A percentile compares a stretch with the other conserved stretches of the same genome.
phyloP scores from a whole-genome alignment of 768 basidiomycete species.

The Pulveroboletus ravenelii region DNA sequence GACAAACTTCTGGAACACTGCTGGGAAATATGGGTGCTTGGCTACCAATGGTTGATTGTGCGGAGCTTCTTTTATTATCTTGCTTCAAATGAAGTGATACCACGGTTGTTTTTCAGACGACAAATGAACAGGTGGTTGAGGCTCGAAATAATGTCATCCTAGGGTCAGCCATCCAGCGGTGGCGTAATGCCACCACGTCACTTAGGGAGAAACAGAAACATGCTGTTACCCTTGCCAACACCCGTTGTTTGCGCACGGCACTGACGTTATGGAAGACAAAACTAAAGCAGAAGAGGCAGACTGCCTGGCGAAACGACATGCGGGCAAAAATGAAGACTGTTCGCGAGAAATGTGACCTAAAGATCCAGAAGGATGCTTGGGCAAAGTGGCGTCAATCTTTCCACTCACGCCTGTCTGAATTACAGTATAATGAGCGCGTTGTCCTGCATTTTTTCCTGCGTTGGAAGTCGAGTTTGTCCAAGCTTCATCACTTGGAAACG shows the following conservation, averaged over 20 bases:
- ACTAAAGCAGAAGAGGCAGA: conserved; percentile 51
- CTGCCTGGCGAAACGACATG: conserved; percentile 66
- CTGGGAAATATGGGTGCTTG: conserved; percentile 72
- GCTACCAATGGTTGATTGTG: conserved; percentile 70
- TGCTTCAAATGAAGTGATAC: conserved; percentile 13
- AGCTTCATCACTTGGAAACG: conserved; percentile 41
- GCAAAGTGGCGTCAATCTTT: conserved; percentile 60
- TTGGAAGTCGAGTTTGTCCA: conserved; percentile 49
- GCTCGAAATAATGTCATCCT: conserved; percentile 66
- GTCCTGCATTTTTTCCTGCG: conserved; percentile 39
- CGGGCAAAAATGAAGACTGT: conserved; percentile 62
- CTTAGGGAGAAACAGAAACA: conserved; percentile 39
- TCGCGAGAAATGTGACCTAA: conserved; percentile 50
- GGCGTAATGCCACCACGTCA: conserved; percentile 45
- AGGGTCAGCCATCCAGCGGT: conserved; percentile 53
- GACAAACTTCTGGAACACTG: conserved; percentile 63
- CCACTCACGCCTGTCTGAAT: conserved; percentile 46
- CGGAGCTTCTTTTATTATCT: conserved; percentile 28
- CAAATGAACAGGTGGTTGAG: conserved; percentile 58
- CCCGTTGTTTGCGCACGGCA: conserved; percentile 38
- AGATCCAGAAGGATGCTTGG: conserved; percentile 57
- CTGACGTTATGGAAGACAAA: conserved; percentile 52
- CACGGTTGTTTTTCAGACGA: conserved; percentile 46
- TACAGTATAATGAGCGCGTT: conserved; percentile 45
- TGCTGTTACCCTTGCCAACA: conserved; percentile 41